phyloP scores from a whole-genome alignment of 2,329 filamentous ascomycete genomes.

The Monosporascus sp. region DNA sequence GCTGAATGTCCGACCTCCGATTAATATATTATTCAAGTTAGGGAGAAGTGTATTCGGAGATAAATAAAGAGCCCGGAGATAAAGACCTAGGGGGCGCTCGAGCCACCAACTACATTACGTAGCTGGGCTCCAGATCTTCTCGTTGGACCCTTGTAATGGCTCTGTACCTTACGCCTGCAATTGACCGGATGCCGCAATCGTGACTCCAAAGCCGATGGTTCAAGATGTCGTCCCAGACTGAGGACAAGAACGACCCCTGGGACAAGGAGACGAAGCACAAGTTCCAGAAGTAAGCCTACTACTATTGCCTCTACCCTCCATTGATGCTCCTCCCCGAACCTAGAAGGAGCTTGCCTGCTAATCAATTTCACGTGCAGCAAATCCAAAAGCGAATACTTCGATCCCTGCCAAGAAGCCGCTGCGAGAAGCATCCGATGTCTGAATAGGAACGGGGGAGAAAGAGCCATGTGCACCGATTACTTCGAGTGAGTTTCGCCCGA shows the following conservation, averaged over 20 bases:
- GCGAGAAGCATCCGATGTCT: conserved; percentile 80
- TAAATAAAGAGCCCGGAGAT: too few relatives aligned
- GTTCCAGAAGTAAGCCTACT: conserved; percentile 52
- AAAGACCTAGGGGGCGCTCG: too few relatives aligned
- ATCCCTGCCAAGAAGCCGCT: conserved; percentile 92
- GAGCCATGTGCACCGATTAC: conserved; percentile 87
- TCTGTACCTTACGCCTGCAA: not conserved
- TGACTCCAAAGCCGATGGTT: not conserved
- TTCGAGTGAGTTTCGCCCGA: conserved; percentile 66
- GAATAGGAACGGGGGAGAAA: conserved; percentile 80
- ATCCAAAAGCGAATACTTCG: conserved; percentile 81
- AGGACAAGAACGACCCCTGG: conserved; percentile 38
- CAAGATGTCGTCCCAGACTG: conserved; percentile 20
- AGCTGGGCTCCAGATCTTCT: too few relatives aligned
- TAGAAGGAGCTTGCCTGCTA: conserved; percentile 2
- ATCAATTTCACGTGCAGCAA: conserved; percentile 53
- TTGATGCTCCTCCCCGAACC: not conserved
- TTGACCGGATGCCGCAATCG: not conserved
- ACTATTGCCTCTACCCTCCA: not conserved
- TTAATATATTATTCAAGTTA: too few relatives aligned
- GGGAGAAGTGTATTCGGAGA: too few relatives aligned
- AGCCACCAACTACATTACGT: too few relatives aligned
- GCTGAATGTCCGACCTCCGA: too few relatives aligned
- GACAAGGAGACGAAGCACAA: conserved; percentile 54
- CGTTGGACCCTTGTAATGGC: not conserved